These are phyloP conservation scores for Agarophyton chilense DNA, from an alignment of 23 red algal genomes.

Conservation along the genomic window DNA sequence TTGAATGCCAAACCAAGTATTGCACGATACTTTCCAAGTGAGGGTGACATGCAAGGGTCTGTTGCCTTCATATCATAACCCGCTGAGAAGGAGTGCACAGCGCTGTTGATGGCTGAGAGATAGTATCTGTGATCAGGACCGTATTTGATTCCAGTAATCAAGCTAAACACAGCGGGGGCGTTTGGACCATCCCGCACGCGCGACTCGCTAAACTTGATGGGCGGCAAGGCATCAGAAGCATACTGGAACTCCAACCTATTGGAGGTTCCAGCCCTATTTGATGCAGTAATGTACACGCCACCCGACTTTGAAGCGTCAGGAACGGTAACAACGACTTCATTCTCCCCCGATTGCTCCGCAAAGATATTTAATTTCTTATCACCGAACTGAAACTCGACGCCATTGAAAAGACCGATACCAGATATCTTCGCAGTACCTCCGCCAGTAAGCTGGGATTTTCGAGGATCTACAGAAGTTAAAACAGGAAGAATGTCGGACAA, in stretches of 20 bases:
- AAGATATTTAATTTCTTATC: conserved; percentile 19
- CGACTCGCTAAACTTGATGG: conserved; percentile 46
- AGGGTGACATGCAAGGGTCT: conserved; percentile 38
- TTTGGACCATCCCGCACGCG: conserved; percentile 16
- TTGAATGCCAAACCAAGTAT: conserved; percentile 76
- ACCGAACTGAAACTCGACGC: conserved; percentile 35
- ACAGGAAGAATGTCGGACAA: conserved; percentile 55
- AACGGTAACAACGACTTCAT: conserved; percentile 29
- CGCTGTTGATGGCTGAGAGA: conserved; percentile 42
- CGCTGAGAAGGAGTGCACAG: conserved; percentile 64
- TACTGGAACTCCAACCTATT: conserved; percentile 53
- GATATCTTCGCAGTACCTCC: conserved; percentile 50
- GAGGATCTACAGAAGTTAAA: conserved; percentile 27
- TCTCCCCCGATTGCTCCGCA: conserved; percentile 2
- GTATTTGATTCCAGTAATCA: conserved; percentile 70
- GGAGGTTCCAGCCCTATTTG: conserved; percentile 55
- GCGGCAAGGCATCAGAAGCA: conserved; percentile 10
- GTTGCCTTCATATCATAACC: conserved; percentile 47
- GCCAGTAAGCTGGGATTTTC: conserved; percentile 15
- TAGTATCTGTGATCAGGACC: conserved; percentile 71
- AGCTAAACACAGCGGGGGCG: not conserved
- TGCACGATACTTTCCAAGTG: conserved; percentile 37
- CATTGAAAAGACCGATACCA: conserved; percentile 64
- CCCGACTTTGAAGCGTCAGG: not conserved
- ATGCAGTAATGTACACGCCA: conserved; percentile 2